Base-by-base conservation (phyloP, 192 early-diverging fungal genomes). In the Podila epigama region DNA sequence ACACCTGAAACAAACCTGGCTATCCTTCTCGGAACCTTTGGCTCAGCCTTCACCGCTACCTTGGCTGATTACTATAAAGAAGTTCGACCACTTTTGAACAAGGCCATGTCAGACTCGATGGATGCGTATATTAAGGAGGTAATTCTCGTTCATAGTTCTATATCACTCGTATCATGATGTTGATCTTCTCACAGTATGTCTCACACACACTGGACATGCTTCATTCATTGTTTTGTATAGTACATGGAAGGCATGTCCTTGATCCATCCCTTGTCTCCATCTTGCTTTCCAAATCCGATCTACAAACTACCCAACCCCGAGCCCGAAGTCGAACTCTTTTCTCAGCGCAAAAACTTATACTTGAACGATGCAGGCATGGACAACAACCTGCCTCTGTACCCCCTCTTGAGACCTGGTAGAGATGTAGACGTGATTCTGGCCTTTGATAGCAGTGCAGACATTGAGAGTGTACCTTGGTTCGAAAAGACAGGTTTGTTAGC, bases 361-460 rank as follows among this genome's bases (percentile, higher is more conserved):
- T 69, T 93, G 41, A 90, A 91, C 80, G 93, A 95, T 75, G 92
- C 91, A 16, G 93, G 91, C 9, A 84, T 90, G 79, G 87, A 92
- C 50, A 95, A 95, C 71, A 94, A 95, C 69, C 79, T 92, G 39
- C 92, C 94, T 0, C 85, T 95, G 41, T 90, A 92, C 27, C 89
- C 92, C 20, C 63, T 95, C 18, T 64, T 90, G 28, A 75, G 91
- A 6, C 80, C 84, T 4, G 89, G 87, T 16, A 85, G 94, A 11
- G 60, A 82, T 20, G 87, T 93, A 3, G 94, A 95, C 75, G 81
- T 92, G 32, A 84, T 93, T 11, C 56, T 95, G 20, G 88, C 88
- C 18, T 82, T 95, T 31, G 94, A 95, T 73, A 79, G 88, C 29
- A 90, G 89, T 65, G 90, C 87, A 9, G 88, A 91, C 56, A 91